Conservation (phyloP, 768 basidiomycete species). For the Thelephora ganbajun region DNA sequence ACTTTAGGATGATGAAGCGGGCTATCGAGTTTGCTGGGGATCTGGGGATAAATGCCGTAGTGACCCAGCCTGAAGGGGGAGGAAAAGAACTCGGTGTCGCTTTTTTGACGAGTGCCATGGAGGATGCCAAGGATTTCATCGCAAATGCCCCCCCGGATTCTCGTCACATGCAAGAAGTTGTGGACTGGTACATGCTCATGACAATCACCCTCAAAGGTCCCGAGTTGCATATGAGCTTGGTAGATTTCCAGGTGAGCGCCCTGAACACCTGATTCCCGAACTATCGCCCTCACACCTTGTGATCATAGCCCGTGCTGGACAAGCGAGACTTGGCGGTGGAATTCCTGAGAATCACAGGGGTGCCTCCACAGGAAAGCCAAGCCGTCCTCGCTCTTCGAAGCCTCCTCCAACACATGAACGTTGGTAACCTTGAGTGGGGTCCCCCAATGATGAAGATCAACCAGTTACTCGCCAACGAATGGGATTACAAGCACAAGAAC, state of each 20-base stretch:
- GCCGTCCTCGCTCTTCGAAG: slow-evolving; percentile 23
- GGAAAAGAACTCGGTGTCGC: slow-evolving; percentile 43
- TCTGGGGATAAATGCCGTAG: slow-evolving; percentile 29
- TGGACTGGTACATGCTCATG: slow-evolving; percentile 45
- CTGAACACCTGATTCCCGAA: background rate
- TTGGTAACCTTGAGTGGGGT: too few species aligned
- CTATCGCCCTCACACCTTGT: background rate
- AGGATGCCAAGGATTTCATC: slow-evolving; percentile 44
- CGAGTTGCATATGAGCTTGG: slow-evolving; percentile 31
- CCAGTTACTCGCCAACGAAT: too few species aligned
- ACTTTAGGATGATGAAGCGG: slow-evolving; percentile 43
- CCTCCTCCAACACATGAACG: too few species aligned
- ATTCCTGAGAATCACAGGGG: slow-evolving; percentile 31
- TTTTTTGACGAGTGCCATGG: slow-evolving; percentile 42
- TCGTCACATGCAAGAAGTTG: slow-evolving; percentile 41
- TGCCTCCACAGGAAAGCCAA: slow-evolving; percentile 33
- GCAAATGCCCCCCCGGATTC: slow-evolving; percentile 46
- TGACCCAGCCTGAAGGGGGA: slow-evolving; percentile 23
- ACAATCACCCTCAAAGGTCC: slow-evolving; percentile 37
- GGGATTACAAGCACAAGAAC: too few species aligned
- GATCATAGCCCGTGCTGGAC: slow-evolving; percentile 18
- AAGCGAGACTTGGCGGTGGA: slow-evolving; percentile 40
- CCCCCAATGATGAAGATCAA: too few species aligned
- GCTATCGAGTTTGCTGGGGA: slow-evolving; percentile 46
- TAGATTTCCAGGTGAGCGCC: slow-evolving; percentile 33